A percentile compares a stretch with the other conserved stretches of the same genome.
Conservation (phyloP, 1,139 yeast species). For the Candida sanyaensis region DNA sequence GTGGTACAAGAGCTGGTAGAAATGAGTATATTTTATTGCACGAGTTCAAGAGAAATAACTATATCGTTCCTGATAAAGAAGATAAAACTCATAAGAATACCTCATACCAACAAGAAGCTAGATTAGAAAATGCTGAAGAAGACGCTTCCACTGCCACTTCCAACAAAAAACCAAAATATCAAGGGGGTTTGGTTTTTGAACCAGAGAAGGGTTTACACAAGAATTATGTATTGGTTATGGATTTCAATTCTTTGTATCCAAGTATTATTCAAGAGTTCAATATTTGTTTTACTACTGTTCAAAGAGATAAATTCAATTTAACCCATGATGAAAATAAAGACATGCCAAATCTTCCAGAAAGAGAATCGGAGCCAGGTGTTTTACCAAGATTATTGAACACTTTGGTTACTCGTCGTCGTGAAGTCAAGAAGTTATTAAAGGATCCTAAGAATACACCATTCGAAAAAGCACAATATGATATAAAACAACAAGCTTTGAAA, state of each 20-base stretch:
- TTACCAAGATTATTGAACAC: conserved; percentile 82
- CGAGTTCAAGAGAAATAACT: conserved; percentile 81
- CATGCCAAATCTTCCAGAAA: conserved; percentile 70
- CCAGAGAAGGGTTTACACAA: conserved; percentile 96
- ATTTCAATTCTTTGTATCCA: conserved; percentile 96
- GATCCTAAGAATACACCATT: conserved; percentile 63
- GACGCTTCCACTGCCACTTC: conserved; percentile 51
- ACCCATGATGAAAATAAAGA: conserved; percentile 60
- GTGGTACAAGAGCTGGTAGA: conserved; percentile 96
- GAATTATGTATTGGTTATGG: conserved; percentile 91
- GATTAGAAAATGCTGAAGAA: conserved; percentile 43
- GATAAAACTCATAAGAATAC: conserved; percentile 49
- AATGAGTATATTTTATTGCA: conserved; percentile 92
- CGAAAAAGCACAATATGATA: conserved; percentile 82
- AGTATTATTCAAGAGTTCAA: conserved; percentile 96
- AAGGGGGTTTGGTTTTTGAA: conserved; percentile 96
- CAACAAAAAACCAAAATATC: conserved; percentile 79
- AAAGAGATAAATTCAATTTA: conserved; percentile 54
- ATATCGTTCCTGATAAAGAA: conserved; percentile 88
- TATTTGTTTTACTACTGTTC: conserved; percentile 95
- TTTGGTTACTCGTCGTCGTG: conserved; percentile 88
- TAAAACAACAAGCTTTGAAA: conserved; percentile 93
- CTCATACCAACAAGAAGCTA: conserved; percentile 38
- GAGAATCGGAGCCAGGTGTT: conserved; percentile 69
- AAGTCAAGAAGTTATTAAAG: conserved; percentile 84